Base-by-base conservation (phyloP, 2,329 filamentous ascomycete genomes). In the Aspergillus luchuensis region DNA sequence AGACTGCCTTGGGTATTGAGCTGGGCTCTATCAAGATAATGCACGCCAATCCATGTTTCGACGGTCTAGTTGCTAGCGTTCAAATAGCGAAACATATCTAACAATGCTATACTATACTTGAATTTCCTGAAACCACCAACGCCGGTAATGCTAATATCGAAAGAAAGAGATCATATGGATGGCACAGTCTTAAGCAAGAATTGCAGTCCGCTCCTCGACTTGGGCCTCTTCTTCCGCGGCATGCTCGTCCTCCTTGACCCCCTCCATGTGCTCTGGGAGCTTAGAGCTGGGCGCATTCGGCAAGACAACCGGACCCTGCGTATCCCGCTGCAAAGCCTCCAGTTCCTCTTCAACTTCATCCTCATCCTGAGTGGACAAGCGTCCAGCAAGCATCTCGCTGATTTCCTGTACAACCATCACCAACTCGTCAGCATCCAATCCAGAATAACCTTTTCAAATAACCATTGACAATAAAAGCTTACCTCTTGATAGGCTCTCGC, bases 261-360 rank as follows among this genome's bases (percentile, higher is more conserved):
- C 56, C 59, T 74, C 70, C 13, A 65, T 38, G 21, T 72, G 67
- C 57, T 70, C 70, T 21, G 70, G 71, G 6, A 75, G 65, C 33
- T 69, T 64, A 4, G 72, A 66, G n/a, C 67, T 71, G 13, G 79
- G 79, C n/a, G 66, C 74, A 64, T 75, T 71, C 10, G 80, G 79
- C 23, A 81, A 65, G 17, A 71, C 67, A 38, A 68, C 64, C 5
- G 74, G 67, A 7, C 73, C 74, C 23, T 69, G 65, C 30, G 87
- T 75, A 71, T 93, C 87, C 43, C 81, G 82, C 75, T 93, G 90
- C 66, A 99, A 82, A 1, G 88, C 89, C 58, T 91, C 91, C 56
- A 99, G 82, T 79, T 99, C 95, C 72, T 97, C 93, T 74, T 99
- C 95, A 36, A 99, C 95, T 72, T 97, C 95, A 72, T 98, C 94